Percentiles rank a stretch among this genome's conserved stretches.
These are phyloP conservation scores for Coemansia sp. DNA, from an alignment of 192 early-diverging fungal genomes.

Conservation along the genomic window DNA sequence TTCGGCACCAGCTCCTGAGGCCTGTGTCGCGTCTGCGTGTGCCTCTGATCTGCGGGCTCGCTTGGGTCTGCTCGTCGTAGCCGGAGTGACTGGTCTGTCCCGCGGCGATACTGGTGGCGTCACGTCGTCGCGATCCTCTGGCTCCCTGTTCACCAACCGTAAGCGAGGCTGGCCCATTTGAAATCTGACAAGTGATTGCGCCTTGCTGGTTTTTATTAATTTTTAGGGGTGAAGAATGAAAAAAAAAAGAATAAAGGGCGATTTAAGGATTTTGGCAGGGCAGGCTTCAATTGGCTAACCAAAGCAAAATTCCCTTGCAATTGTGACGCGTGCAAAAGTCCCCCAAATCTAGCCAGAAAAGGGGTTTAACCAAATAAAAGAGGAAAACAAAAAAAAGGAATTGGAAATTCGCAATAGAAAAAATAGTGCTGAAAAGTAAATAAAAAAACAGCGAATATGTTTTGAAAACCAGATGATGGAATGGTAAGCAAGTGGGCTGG, in stretches of 20 bases:
- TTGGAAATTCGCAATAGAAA: background rate
- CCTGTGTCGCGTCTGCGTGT: slow-evolving; percentile 10
- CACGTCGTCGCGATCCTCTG: slow-evolving; percentile 20
- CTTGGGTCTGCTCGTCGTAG: slow-evolving; percentile 20
- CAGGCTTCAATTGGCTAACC: background rate
- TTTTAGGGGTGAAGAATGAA: background rate
- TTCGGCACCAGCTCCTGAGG: background rate
- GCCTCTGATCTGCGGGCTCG: slow-evolving; percentile 31
- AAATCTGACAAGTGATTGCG: background rate
- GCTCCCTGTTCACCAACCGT: slow-evolving; percentile 39
- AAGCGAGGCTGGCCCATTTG: slow-evolving; percentile 46
- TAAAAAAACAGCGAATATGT: too few relatives aligned
- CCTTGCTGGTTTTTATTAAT: background rate
- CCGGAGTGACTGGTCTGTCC: background rate
- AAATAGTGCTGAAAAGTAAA: background rate
- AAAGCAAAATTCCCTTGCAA: background rate
- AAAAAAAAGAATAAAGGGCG: background rate
- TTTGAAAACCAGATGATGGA: too few relatives aligned
- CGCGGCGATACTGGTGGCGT: slow-evolving; percentile 11
- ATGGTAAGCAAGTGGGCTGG: background rate
- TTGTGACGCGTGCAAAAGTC: slow-evolving; percentile 3
- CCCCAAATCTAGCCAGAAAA: background rate
- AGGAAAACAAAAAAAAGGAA: background rate
- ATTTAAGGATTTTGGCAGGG: background rate
- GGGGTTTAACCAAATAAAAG: background rate